A percentile compares a stretch with the other conserved stretches of the same genome.
phyloP scores from a whole-genome alignment of 345 rosid species.

The Syzygium oleosum region DNA sequence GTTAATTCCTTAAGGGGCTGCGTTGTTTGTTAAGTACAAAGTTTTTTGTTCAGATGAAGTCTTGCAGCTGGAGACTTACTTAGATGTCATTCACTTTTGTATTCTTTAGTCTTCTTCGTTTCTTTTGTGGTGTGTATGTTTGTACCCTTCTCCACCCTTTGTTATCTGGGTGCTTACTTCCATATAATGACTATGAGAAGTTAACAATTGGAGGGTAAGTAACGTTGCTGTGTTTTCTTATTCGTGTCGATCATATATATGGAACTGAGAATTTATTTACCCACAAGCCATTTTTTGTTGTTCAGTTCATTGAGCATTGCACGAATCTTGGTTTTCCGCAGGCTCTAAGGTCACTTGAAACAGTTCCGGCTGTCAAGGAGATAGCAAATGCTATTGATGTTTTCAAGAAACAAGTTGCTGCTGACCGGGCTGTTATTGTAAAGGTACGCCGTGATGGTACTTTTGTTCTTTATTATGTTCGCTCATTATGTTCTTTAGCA shows the following conservation, averaged over 20 bases:
- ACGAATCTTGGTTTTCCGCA: conserved; percentile 1
- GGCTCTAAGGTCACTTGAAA: conserved; percentile 19
- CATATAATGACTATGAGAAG: not conserved
- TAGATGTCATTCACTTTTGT: not conserved
- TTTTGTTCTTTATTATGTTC: not conserved
- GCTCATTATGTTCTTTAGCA: conserved; percentile 2
- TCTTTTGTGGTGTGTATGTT: not conserved
- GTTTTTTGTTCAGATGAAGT: not conserved
- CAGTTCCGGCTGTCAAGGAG: conserved; percentile 25
- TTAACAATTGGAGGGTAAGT: not conserved
- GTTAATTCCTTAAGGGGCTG: not conserved
- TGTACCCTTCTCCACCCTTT: not conserved
- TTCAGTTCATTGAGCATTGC: not conserved
- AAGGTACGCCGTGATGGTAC: conserved; percentile 33
- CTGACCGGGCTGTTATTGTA: conserved; percentile 45
- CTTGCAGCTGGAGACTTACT: not conserved
- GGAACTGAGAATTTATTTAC: not conserved
- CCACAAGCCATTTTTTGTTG: not conserved
- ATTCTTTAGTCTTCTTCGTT: not conserved
- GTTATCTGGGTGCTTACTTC: not conserved
- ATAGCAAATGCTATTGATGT: conserved; percentile 49
- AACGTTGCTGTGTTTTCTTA: not conserved
- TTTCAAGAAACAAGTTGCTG: conserved; percentile 58
- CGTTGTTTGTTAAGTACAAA: not conserved
- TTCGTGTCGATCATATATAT: not conserved